Conservation (phyloP, 306 rosid genomes). For the Medicago truncatula region DNA sequence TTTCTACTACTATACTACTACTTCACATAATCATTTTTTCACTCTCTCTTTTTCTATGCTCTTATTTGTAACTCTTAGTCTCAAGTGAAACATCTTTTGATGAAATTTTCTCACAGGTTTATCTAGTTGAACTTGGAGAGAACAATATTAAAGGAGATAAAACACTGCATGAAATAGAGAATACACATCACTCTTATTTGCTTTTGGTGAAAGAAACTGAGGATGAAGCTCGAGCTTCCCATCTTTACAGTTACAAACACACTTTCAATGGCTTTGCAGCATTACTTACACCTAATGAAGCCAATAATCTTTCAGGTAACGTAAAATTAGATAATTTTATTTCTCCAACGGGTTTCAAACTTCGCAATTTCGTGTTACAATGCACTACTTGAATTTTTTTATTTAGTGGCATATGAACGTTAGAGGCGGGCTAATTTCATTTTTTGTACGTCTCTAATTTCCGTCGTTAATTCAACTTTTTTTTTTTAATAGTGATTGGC, state of each 20-base stretch:
- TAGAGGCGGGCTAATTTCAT: not conserved
- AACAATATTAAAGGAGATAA: constrained; percentile 51
- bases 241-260: constrained; percentile 85
- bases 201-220: constrained; percentile 62
- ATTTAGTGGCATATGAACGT: not conserved
- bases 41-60: not conserved
- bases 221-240: constrained; percentile 67
- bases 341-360: not conserved
- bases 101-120: constrained; percentile 51
- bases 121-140: constrained; percentile 65
- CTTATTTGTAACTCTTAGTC: too few species aligned
- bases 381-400: not conserved
- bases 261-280: constrained; percentile 94
- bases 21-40: not conserved
- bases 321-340: not conserved
- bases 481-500: not conserved
- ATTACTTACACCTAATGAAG: constrained; percentile 70
- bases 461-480: not conserved
- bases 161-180: constrained; percentile 58
- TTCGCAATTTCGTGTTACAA: not conserved
- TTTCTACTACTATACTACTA: not conserved
- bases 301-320: constrained; percentile 69
- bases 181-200: constrained; percentile 66
- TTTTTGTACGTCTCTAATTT: not conserved
- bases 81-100: not conserved